Base-by-base conservation (phyloP, 306 rosid genomes). In the Castanea sativa region DNA sequence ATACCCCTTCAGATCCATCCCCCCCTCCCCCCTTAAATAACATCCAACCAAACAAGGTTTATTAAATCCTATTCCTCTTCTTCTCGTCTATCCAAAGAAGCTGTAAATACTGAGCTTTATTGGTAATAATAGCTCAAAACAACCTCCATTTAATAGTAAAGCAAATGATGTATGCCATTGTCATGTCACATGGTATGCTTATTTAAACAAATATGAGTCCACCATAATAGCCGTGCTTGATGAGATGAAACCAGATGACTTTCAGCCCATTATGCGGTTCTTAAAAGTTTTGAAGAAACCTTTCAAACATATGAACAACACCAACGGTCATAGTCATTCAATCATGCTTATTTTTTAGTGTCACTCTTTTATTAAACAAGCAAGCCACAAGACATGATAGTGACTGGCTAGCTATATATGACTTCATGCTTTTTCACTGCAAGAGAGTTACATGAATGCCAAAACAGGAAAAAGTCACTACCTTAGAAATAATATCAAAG, bases 381-480 rank as follows among this genome's bases (percentile, higher is more conserved):
- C 74, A 83, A 41, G 69, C 71, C 80, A 79, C 18, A 64, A 75
- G 75, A 75, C 83, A 79, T 75, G 83, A 75, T 49, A 75, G 49
- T 79, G 32, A 59, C 33, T 1, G 18, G 73, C 65, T n/a, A 56
- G 73, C 65, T n/a, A 56, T 21, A 58, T 23, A 51, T 1, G 53
- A 71, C 11, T 70, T 23, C 63, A 71, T 25, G 79, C 69, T 53
- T 63, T 55, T 5, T 43, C 29, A 29, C 0, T 27, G 69, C 41
- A 43, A 65, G 43, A 79, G 16, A 45, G 70, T 27, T 16, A 32
- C 27, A 52, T 5, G 16, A 68, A 33, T 45, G 23, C 5, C 20
- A 55, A 4, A 68, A 14, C 18, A 7, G 57, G 52, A 68, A 41
- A 55, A 52, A 19, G 8, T 32, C 32, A 41, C 55, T 6, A 20